Percentiles rank a stretch among this genome's conserved stretches.
These are phyloP conservation scores for Tulasnella calospora DNA, from an alignment of 768 basidiomycete genomes.

Conservation along the genomic window DNA sequence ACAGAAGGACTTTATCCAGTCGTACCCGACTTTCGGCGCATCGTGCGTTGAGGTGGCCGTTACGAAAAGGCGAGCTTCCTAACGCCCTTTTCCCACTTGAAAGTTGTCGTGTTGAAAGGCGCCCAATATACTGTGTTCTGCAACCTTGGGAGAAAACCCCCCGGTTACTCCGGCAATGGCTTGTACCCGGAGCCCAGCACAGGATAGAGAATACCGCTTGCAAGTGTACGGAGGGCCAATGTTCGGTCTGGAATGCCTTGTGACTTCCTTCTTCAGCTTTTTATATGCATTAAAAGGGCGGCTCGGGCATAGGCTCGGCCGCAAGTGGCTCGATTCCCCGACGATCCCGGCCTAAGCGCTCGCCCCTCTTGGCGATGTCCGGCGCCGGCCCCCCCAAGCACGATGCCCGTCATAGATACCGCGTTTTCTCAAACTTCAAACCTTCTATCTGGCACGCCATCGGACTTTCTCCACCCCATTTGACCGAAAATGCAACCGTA, in stretches of 20 bases:
- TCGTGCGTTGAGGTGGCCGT: background rate
- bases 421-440: background rate
- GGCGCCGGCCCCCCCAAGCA: background rate
- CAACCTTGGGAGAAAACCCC: background rate
- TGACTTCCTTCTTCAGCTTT: background rate
- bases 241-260: background rate
- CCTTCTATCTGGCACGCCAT: too few species aligned
- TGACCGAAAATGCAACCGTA: background rate
- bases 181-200: background rate
- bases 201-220: background rate
- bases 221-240: background rate
- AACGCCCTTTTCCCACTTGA: background rate
- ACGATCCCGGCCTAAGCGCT: background rate
- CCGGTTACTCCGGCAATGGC: background rate
- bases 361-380: background rate
- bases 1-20: background rate
- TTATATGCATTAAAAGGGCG: background rate
- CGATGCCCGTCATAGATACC: background rate
- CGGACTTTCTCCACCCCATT: background rate
- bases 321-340: background rate
- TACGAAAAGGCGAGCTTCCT: background rate
- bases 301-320: background rate
- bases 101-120: background rate
- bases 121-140: background rate
- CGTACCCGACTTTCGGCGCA: background rate